Evolutionary conservation across 2,329 filamentous ascomycete species (phyloP).

Genomic region (Camillea tinctor): DNA sequence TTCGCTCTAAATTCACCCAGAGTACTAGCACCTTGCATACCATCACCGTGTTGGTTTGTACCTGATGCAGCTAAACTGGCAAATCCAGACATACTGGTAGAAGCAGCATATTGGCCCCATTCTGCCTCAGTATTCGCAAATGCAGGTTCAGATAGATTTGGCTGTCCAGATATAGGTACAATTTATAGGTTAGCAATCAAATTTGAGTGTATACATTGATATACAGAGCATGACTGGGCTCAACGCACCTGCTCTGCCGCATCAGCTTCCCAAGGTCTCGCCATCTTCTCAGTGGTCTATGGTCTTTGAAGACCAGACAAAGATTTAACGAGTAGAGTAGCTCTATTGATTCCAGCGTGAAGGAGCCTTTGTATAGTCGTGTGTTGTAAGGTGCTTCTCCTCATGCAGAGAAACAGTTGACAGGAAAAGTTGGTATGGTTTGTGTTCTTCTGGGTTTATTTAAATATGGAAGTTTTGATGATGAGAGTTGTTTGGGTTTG

Average conservation of each 20-base stretch:
- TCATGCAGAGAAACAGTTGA: too few species aligned
- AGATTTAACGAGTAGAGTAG: too few species aligned
- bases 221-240: neutral
- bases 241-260: neutral
- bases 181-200: neutral
- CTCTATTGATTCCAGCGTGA: too few species aligned
- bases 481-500: too few species aligned
- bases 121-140: neutral
- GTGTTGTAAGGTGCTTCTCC: too few species aligned
- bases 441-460: too few species aligned
- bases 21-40: neutral
- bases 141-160: neutral
- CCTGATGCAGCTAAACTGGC: neutral
- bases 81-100: neutral
- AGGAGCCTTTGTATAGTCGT: too few species aligned
- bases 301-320: too few species aligned
- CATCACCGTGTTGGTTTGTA: neutral
- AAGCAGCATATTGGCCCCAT: neutral
- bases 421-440: too few species aligned
- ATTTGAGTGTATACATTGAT: neutral
- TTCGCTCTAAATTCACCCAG: neutral
- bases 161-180: neutral
- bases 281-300: neutral
- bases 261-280: neutral
- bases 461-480: too few species aligned